A percentile compares a stretch with the other conserved stretches of the same genome.
These are phyloP conservation scores for Melanomma pulvis-pyrius DNA, from an alignment of 495 filamentous ascomycete genomes.

Conservation along the genomic window DNA sequence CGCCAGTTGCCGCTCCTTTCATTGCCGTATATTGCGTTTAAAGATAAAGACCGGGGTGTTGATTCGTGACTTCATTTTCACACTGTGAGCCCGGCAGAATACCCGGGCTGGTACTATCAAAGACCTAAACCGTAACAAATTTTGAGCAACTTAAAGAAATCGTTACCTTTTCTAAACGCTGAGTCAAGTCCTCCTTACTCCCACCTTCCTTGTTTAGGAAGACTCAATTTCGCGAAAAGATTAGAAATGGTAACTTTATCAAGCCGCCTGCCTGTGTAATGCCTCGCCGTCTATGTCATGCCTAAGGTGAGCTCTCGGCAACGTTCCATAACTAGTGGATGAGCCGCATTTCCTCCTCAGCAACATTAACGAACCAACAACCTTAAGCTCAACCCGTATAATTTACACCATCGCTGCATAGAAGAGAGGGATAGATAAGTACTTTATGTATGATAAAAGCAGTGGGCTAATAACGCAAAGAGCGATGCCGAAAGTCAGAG, in stretches of 20 bases:
- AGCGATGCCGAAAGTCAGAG: too few species aligned
- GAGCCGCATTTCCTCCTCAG: too few species aligned
- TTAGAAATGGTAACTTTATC: not conserved
- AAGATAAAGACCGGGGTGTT: conserved; percentile 18
- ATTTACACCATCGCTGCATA: too few species aligned
- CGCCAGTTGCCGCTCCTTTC: conserved; percentile 7
- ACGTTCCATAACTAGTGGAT: too few species aligned
- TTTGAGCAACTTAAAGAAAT: conserved; percentile 1
- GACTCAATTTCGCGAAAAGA: conserved; percentile 2
- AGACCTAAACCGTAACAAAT: not conserved
- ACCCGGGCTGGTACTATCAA: conserved; percentile 5
- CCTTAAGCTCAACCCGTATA: too few species aligned
- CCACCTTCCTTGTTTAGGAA: not conserved
- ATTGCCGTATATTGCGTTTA: conserved; percentile 14
- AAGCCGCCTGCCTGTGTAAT: too few species aligned
- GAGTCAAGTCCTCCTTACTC: not conserved
- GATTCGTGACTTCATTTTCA: conserved; percentile 26
- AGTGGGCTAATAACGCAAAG: too few species aligned
- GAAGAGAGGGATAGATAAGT: too few species aligned
- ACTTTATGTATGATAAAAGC: too few species aligned
- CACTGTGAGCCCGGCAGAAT: conserved; percentile 8
- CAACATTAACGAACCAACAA: too few species aligned
- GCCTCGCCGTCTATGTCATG: too few species aligned
- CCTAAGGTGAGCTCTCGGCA: too few species aligned
- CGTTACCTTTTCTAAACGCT: not conserved